Evolutionary conservation across 257 asterid species (phyloP), one percentile per base, ranked within the genome.

Genomic region (Solanum pimpinellifolium): DNA sequence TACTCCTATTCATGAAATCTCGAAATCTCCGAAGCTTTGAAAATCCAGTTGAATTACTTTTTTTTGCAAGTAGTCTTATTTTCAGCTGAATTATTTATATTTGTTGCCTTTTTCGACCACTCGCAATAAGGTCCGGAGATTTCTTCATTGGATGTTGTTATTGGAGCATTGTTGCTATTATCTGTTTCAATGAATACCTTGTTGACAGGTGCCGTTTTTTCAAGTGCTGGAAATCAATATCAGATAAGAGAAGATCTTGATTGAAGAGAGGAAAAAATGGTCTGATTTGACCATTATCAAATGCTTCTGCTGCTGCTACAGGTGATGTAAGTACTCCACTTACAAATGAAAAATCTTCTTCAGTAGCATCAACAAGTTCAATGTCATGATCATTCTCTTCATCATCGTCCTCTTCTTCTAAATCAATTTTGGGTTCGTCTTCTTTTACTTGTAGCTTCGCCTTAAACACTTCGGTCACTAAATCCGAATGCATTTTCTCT

Each of bases 291-390:
- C 97, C 97, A 77, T 89, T 65, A 78, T 37, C 59, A 87, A 94
- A 94, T 11, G 92, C 91, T 31, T 92, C 96, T 83, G 92, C 96
- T 39, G 96, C 96, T 42, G 93, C 87, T 12, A 94, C 89, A 56
- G 90, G 88, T 7, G 94, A 85, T 27, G 85, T 46, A 3, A 27
- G 83, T 11, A 46, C 88, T 15, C 78, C 95, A 10, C 90, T 86
- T 56, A 86, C 73, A 70, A 94, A 94, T 12, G 98, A 92, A 72
- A 94, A 94, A 18, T 94, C 96, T 13, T 91, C 97, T 2, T 49
- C 89, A 16, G 14, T 31, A 37, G 65, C 65, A 5, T 74, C 90
- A 1, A 78, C 89, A 2, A 89, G 90, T 2, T 93, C 92, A 0
- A 85, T 86, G 0, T 70, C 91, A 1, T 84, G 88, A 25, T 25